Percentiles rank a stretch among this genome's conserved stretches.
These are phyloP conservation scores for Funneliformis caledonium DNA, from an alignment of 371 early-diverging fungal genomes.

Conservation along the genomic window DNA sequence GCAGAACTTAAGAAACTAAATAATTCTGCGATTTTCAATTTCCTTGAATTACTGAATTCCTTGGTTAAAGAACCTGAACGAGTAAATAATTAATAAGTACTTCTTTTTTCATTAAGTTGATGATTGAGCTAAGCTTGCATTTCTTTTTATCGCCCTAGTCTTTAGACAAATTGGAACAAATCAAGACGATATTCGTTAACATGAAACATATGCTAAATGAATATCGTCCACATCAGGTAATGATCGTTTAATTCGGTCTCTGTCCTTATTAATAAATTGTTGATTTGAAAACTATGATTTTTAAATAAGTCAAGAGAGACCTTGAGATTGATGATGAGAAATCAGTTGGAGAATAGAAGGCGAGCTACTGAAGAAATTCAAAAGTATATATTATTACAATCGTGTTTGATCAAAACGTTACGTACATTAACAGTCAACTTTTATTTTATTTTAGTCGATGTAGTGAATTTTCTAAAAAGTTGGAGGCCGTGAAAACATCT, in stretches of 20 bases:
- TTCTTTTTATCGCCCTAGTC: conserved; percentile 36
- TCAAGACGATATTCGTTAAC: conserved; percentile 47
- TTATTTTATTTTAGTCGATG: conserved; percentile 23
- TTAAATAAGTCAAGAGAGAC: conserved; percentile 47
- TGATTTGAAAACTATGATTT: not conserved
- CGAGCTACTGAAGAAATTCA: conserved; percentile 39
- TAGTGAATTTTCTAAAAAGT: not conserved
- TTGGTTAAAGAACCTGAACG: conserved; percentile 61
- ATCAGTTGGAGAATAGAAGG: conserved; percentile 51
- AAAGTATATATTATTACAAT: conserved; percentile 35
- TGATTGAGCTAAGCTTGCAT: not conserved
- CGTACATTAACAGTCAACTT: not conserved
- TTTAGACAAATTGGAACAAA: conserved; percentile 42
- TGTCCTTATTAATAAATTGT: not conserved
- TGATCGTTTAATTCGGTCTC: not conserved
- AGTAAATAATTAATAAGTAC: conserved; percentile 44
- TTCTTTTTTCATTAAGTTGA: too few species aligned
- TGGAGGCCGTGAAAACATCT: conserved; percentile 1
- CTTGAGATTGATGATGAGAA: conserved; percentile 51
- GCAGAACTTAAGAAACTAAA: conserved; percentile 77
- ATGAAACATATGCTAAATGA: conserved; percentile 51
- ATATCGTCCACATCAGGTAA: conserved; percentile 51
- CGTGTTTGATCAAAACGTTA: not conserved
- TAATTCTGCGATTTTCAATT: conserved; percentile 73
- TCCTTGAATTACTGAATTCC: conserved; percentile 62